These are phyloP conservation scores for Penicillium expansum DNA, from an alignment of 2,329 filamentous ascomycete genomes.

Conservation along the genomic window DNA sequence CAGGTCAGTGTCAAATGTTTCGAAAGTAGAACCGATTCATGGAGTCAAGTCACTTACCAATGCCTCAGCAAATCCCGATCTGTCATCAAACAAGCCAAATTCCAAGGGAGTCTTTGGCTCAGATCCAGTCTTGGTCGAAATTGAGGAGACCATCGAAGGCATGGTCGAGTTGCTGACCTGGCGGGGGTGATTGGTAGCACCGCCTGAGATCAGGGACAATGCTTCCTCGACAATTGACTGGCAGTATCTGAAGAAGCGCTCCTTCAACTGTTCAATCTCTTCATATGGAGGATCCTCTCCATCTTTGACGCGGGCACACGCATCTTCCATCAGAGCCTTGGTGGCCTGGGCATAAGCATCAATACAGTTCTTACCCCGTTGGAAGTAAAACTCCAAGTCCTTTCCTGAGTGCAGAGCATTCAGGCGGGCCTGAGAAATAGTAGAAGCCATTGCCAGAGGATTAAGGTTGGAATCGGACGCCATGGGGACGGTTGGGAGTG, in stretches of 20 bases:
- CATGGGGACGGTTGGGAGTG: conserved; percentile 16
- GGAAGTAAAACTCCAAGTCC: background rate
- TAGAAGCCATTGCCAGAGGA: background rate
- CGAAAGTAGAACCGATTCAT: background rate
- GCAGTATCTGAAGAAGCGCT: conserved; percentile 25
- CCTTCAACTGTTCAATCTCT: conserved; percentile 6
- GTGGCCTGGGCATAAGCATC: conserved; percentile 3
- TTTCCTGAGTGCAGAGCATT: background rate
- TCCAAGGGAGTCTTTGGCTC: background rate
- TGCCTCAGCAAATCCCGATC: background rate
- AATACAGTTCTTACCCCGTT: background rate
- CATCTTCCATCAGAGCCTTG: conserved; percentile 3
- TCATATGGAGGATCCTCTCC: conserved; percentile 2
- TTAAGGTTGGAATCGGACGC: background rate
- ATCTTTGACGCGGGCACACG: background rate
- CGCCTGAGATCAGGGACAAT: background rate
- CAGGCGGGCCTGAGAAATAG: background rate
- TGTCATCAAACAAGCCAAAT: background rate
- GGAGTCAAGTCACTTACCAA: background rate
- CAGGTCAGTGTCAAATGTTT: background rate
- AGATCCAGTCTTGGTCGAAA: background rate
- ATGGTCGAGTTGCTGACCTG: background rate
- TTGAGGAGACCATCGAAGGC: background rate
- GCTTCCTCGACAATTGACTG: background rate
- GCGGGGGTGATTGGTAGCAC: background rate